A percentile compares a stretch with the other conserved stretches of the same genome.
phyloP scores from a whole-genome alignment of 257 asterid species.

The Voacanga thouarsii region DNA sequence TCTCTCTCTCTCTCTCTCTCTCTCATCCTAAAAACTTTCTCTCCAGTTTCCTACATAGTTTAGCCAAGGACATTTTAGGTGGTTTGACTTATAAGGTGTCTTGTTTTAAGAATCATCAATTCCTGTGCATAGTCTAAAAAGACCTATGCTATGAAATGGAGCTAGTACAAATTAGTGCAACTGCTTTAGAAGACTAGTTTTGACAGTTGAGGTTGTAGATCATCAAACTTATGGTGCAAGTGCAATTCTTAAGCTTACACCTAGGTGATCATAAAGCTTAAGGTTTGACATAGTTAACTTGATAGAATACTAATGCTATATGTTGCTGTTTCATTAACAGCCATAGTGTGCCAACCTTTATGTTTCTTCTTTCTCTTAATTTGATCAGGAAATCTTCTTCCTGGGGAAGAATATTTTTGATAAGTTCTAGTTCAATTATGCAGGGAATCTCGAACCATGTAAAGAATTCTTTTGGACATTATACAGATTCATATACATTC shows the following conservation, averaged over 20 bases:
- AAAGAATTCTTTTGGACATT: slow-evolving; percentile 64
- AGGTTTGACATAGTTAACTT: not conserved
- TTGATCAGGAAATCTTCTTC: slow-evolving; percentile 14
- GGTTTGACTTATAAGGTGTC: no score
- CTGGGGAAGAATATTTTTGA: slow-evolving; percentile 18
- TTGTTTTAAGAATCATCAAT: no score
- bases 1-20: no score
- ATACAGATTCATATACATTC: slow-evolving; percentile 56
- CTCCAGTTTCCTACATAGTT: no score
- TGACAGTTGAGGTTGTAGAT: not conserved
- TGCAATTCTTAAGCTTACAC: not conserved
- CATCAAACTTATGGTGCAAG: not conserved
- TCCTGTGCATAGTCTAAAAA: no score
- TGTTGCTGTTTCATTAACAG: not conserved
- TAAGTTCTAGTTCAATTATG: slow-evolving; percentile 26
- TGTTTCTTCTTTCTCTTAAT: not conserved
- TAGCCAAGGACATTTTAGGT: no score
- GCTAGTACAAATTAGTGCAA: not conserved
- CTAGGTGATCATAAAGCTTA: not conserved
- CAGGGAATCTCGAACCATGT: slow-evolving; percentile 76
- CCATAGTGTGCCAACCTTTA: not conserved
- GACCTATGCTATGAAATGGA: no score
- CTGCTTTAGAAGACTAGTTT: not conserved
- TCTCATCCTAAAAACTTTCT: no score
- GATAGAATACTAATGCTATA: not conserved